Base-by-base conservation (phyloP, 805 yeast species). In the Pichia ethanolica region DNA sequence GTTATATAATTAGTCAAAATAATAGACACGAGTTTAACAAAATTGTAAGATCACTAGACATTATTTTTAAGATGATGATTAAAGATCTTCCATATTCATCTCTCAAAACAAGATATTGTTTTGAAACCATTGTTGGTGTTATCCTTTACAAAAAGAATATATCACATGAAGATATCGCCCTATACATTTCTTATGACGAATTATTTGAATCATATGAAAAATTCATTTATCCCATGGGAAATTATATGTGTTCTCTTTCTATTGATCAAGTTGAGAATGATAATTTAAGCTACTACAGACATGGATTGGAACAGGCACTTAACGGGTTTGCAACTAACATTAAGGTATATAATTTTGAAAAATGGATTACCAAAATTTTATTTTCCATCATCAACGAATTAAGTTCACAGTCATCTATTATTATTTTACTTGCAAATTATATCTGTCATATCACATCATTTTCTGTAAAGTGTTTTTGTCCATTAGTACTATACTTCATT, bases 81-180 rank as follows among this genome's bases (percentile, higher is more conserved):
- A 48, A 54, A 0, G 48, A 52, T 9, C 47, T 59, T 11, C 51
- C 56, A 1, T 35, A 45, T 1, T 53, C 56, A 1, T 48, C 62
- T 35, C n/a, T 56, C 3, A 56, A 57, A 10, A 63, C 65, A 5
- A 40, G 40, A 9, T 37, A 54, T 5, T 58, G 68, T 45, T 63
- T 73, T 40, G 78, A 77, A 38, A 52, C 70, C 5, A 57, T 73
- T 6, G 39, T 73, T 8, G 79, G 80, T 1, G 69, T 64, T 9
- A 57, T 75, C 14, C 51, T 73, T 1, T 55, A 63, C 49, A 65
- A 62, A 32, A 62, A 58, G 47, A 51, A 56, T n/a, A 42, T 47
- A 1, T 47, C 47, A 14, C 13, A 37, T 4, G 47, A 48, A 9
- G 64, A 60, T 30, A 50, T 63, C 1, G 38, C 35, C 12, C 59